These are phyloP conservation scores for Penicillium palitans DNA, from an alignment of 2,329 filamentous ascomycete species.

Conservation along the genomic window DNA sequence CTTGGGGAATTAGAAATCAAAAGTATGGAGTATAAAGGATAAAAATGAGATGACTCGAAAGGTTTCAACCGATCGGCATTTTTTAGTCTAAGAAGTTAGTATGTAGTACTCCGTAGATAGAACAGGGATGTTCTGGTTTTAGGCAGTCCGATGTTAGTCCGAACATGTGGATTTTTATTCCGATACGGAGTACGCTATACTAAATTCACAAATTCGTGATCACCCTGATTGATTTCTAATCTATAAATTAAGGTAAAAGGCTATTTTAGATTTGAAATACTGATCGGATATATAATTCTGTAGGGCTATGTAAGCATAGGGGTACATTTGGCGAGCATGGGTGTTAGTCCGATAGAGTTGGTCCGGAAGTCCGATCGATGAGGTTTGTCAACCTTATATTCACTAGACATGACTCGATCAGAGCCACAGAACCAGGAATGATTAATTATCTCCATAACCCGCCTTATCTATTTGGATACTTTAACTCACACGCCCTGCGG, in stretches of 20 bases:
- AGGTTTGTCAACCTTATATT: background rate
- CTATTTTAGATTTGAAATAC: background rate
- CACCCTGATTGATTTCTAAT: background rate
- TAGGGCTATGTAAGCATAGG: background rate
- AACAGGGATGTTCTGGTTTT: background rate
- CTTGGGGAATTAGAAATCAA: background rate
- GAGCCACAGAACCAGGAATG: background rate
- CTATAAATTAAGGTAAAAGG: background rate
- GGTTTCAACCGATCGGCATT: background rate
- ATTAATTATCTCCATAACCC: background rate
- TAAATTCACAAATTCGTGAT: no score
- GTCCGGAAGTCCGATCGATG: background rate
- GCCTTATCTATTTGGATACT: background rate
- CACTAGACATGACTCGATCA: background rate
- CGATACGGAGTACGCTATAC: background rate
- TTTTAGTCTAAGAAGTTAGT: background rate
- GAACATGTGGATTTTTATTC: background rate
- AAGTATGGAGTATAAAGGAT: background rate
- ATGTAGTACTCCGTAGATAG: background rate
- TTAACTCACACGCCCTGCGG: slow-evolving; percentile 6
- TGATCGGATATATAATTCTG: background rate
- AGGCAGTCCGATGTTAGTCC: slow-evolving; percentile 8
- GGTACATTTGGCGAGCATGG: background rate
- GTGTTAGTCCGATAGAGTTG: background rate
- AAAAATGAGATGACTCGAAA: background rate